A percentile compares a stretch with the other conserved stretches of the same genome.
phyloP scores from a whole-genome alignment of 345 rosid genomes.

The Physaria fendleri region DNA sequence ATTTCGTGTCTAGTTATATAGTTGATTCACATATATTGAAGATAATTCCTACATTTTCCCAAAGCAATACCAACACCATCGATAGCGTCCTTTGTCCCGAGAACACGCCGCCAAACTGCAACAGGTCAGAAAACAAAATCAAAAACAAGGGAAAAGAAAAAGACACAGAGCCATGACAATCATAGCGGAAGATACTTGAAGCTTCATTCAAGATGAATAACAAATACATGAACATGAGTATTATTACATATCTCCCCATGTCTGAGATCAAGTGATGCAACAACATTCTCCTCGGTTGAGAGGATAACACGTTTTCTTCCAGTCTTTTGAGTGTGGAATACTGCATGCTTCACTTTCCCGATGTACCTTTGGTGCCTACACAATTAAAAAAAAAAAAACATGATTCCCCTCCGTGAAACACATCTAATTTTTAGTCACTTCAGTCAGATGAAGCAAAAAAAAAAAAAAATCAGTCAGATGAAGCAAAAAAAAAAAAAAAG shows the following conservation, averaged over 20 bases:
- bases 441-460: background rate
- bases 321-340: constrained; percentile 91
- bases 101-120: constrained; percentile 94
- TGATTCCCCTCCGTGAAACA: background rate
- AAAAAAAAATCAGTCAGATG: background rate
- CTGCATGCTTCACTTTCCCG: constrained; percentile 93
- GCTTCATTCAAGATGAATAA: constrained; percentile 8
- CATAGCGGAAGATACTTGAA: background rate
- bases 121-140: constrained; percentile 2
- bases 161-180: background rate
- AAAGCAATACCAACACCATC: constrained; percentile 72
- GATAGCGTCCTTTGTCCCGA: constrained; percentile 57
- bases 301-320: constrained; percentile 93
- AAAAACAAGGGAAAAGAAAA: background rate
- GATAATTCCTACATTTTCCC: constrained; percentile 62
- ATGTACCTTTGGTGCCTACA: constrained; percentile 79
- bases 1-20: background rate
- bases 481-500: background rate
- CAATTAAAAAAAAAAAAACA: constrained; percentile 23
- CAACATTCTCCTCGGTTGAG: constrained; percentile 84
- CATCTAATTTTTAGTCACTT: background rate
- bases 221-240: background rate
- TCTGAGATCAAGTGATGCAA: constrained; percentile 96
- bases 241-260: constrained; percentile 83
- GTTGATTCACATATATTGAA: background rate